Evolutionary conservation across 75 land plant genomes (phyloP), one percentile per base, ranked within the genome.

Genomic region (Cupressus sempervirens): DNA sequence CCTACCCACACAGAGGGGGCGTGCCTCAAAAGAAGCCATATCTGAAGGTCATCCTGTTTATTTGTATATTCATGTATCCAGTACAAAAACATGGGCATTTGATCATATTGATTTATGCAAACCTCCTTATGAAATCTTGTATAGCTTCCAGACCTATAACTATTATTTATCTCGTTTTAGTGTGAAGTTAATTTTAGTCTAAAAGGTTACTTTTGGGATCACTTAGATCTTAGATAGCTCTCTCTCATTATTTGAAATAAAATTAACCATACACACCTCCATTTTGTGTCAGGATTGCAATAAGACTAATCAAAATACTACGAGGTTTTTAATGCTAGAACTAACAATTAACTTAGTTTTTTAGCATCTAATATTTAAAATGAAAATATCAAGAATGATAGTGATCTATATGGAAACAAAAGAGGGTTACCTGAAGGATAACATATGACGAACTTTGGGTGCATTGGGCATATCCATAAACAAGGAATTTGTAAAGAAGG

Each of bases 381-480:
- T 45, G 74, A 26, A 79, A 40, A 50, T 45, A 79, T 76, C 79
- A 40, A 76, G 26, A 76, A 36, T 18, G 20, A 76, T 26, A 11
- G 46, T 79, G 45, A 48, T 7, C 48, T 26, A 3, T 41, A 45
- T 15, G 48, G 30, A 26, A 79, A 40, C 46, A 43, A 43, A 41
- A 79, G 9, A 79, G 15, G 48, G 13, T 84, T 85, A 97, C 99
- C 95, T 93, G 88, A 97, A 97, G 43, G 99, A 94, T 0, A 97
- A 88, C 99, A 97, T 97, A 84, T 94, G 91, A 26, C 92, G 96
- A 85, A 97, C 98, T 92, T 91, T 91, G 0, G 98, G 98, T 40
- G 99, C 96, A 38, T 40, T 15, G 29, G 99, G 99, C 98, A 97
- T 96, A 56, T 91, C 90, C 99, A 97, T 97, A 84, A 97, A 97